phyloP scores from a whole-genome alignment of 2,329 filamentous ascomycete genomes.

The Fusarium sp. region DNA sequence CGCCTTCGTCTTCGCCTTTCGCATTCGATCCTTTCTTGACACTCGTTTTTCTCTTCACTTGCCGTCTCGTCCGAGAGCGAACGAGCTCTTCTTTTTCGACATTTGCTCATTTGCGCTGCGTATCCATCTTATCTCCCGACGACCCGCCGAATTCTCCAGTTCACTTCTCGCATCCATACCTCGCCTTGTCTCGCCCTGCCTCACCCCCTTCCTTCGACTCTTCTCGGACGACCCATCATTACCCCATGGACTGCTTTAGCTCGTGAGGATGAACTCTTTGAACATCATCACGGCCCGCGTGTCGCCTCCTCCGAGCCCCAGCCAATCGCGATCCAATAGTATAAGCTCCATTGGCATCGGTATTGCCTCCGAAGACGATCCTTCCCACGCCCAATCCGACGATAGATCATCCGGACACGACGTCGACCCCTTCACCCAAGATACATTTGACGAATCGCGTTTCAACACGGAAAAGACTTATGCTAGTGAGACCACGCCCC shows the following conservation, averaged over 20 bases:
- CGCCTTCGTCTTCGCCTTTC: slow-evolving; percentile 20
- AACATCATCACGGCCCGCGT: slow-evolving; percentile 92
- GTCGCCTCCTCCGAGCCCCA: slow-evolving; percentile 69
- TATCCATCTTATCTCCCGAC: slow-evolving; percentile 25
- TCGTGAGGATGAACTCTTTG: slow-evolving; percentile 91
- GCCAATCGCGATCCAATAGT: slow-evolving; percentile 71
- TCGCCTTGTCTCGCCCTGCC: background rate
- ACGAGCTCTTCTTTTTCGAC: slow-evolving; percentile 17
- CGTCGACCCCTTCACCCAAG: slow-evolving; percentile 51
- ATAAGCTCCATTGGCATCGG: slow-evolving; percentile 65
- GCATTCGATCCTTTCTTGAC: slow-evolving; percentile 43
- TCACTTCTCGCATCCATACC: slow-evolving; percentile 15
- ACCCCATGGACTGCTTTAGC: slow-evolving; percentile 66
- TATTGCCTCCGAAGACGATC: slow-evolving; percentile 56
- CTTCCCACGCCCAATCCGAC: slow-evolving; percentile 44
- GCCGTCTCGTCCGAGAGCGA: slow-evolving; percentile 17
- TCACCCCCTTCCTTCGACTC: slow-evolving; percentile 8
- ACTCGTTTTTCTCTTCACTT: slow-evolving; percentile 36
- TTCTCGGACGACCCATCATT: slow-evolving; percentile 17
- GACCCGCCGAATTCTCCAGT: slow-evolving; percentile 20
- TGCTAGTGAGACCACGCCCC: slow-evolving; percentile 74
- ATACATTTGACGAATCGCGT: slow-evolving; percentile 51
- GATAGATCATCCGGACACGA: slow-evolving; percentile 53
- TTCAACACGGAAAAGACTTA: slow-evolving; percentile 54
- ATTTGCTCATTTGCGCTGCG: slow-evolving; percentile 30